phyloP scores from a whole-genome alignment of 208 protist species.

The Leishmania arabica region DNA sequence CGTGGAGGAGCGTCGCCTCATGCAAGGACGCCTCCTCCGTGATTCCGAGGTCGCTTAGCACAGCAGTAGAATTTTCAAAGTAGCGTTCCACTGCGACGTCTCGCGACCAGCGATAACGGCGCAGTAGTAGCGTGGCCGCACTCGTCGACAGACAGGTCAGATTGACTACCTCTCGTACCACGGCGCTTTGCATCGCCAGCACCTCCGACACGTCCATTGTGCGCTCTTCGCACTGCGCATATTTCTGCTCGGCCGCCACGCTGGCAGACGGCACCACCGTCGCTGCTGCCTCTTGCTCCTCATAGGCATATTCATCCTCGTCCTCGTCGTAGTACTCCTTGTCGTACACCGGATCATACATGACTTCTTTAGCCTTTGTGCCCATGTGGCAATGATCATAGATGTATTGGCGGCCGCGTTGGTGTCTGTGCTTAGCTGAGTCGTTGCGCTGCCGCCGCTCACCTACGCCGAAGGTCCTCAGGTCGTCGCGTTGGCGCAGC shows the following conservation, averaged over 20 bases:
- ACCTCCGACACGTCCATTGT: slow-evolving; percentile 24
- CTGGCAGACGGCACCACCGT: background rate
- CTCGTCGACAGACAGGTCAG: slow-evolving; percentile 22
- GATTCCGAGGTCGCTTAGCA: slow-evolving; percentile 13
- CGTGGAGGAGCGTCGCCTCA: background rate
- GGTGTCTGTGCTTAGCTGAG: background rate
- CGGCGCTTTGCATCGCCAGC: slow-evolving; percentile 21
- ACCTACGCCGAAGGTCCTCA: background rate
- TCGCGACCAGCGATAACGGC: slow-evolving; percentile 17
- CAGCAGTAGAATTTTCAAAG: slow-evolving; percentile 12
- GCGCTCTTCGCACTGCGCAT: slow-evolving; percentile 9
- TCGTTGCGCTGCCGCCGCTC: background rate
- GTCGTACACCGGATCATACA: slow-evolving; percentile 22
- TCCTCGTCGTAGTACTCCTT: slow-evolving; percentile 26
- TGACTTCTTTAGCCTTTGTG: background rate
- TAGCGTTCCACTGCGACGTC: slow-evolving; percentile 30
- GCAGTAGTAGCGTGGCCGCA: slow-evolving; percentile 17
- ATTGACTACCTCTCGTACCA: slow-evolving; percentile 16
- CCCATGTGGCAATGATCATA: background rate
- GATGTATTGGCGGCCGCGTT: background rate
- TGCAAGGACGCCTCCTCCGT: slow-evolving; percentile 5
- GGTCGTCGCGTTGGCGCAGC: background rate
- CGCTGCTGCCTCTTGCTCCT: background rate
- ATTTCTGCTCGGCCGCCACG: slow-evolving; percentile 1
- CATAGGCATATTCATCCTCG: slow-evolving; percentile 25